Evolutionary conservation across 352 stramenopile genomes (phyloP), one percentile per base, ranked within the genome.

Genomic region (Phytophthora rubi): DNA sequence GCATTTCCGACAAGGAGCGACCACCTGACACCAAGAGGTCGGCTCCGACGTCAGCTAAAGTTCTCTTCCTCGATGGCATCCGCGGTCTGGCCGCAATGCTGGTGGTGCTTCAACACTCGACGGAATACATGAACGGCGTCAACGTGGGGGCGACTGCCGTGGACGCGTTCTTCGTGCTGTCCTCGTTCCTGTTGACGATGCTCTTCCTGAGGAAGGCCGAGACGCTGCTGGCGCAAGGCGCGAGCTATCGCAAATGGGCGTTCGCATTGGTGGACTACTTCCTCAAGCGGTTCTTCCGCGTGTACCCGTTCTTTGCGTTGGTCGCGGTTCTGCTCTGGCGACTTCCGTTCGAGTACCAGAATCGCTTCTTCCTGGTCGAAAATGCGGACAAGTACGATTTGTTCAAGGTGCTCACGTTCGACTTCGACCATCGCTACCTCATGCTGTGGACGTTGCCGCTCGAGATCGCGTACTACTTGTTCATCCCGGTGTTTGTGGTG

Each of bases 391-490:
- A 67, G 28, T 83, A 61, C 53, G 51, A 79, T 28, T 49, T 80
- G 16, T 68, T 63, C 16, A 72, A 75, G 10, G 76, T 83, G 52
- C 71, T 81, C n/a, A 55, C 58, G n/a, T 78, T 81, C 49, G n/a
- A 62, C 26, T 37, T 59, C 1, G 33, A 54, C 3, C 71, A 56
- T 16, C 76, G 67, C 1, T 74, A 68, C 30, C 61, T 62, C n/a
- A 42, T 62, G 37, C 37, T 82, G 4, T 62, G 55, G 37, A 62
- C 55, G 35, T n/a, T 62, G 39, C 55, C 55, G 21, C 37, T 62
- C 7, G 77, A 84, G 65, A 84, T 84, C 45, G 55, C 26, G 0
- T 84, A 84, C 68, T 84, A 84, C 59, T 80, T 79, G 6, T 45
- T 74, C 18, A 78, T 82, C 39, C 74, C 70, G 1, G 45, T 78